Conservation (phyloP, 164 flowering plant genomes). For the Piper longum region DNA sequence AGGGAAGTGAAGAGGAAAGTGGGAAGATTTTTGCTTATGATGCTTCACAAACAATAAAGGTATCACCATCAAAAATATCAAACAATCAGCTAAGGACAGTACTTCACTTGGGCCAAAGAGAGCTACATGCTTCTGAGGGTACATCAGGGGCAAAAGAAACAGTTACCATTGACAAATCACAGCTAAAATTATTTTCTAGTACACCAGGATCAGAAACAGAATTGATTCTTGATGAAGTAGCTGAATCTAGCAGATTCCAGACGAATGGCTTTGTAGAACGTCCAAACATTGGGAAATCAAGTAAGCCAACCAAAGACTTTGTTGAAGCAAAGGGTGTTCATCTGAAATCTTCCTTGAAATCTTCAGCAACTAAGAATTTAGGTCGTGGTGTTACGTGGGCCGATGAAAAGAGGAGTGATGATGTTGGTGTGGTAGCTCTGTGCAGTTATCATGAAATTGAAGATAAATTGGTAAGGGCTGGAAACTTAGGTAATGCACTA, state of each 20-base stretch:
- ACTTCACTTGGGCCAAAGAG: not conserved
- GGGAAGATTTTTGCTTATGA: not conserved
- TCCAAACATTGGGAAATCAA: not conserved
- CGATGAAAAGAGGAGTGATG: slow-evolving; percentile 38
- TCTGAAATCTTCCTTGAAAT: slow-evolving; percentile 50
- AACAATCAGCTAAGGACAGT: not conserved
- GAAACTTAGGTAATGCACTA: slow-evolving; percentile 4
- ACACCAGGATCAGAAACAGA: not conserved
- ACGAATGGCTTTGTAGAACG: not conserved
- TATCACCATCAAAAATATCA: not conserved
- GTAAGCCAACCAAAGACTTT: slow-evolving; percentile 4
- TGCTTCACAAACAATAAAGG: not conserved
- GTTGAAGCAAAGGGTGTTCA: slow-evolving; percentile 11
- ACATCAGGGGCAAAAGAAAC: not conserved
- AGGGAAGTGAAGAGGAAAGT: not conserved
- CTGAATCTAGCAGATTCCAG: not conserved
- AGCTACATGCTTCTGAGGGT: not conserved
- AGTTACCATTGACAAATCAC: not conserved
- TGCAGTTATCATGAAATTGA: slow-evolving; percentile 15
- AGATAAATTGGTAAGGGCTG: not conserved
- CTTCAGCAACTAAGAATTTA: slow-evolving; percentile 33
- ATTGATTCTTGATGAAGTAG: not conserved
- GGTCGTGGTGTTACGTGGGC: slow-evolving; percentile 72
- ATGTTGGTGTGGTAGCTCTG: slow-evolving; percentile 16
- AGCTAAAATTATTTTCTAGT: not conserved